Conservation (phyloP, 2,329 filamentous ascomycete species). For the Penicillium thymicola region DNA sequence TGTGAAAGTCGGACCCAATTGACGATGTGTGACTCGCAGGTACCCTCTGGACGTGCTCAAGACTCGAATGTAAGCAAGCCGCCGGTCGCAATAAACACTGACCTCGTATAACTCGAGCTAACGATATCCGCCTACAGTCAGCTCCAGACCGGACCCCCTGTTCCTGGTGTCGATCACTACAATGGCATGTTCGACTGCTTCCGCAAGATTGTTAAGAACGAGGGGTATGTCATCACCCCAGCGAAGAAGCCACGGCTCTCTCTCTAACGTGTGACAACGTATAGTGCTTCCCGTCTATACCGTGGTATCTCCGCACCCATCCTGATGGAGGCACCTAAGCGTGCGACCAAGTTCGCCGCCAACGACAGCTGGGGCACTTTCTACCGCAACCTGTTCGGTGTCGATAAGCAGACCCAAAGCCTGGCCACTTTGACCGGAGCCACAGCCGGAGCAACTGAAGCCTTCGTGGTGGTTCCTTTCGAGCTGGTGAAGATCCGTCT, state of each 20-base stretch:
- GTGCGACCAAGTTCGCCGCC: slow-evolving; percentile 97
- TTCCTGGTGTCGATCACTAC: slow-evolving; percentile 74
- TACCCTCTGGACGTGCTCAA: slow-evolving; percentile 99
- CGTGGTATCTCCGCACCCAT: slow-evolving; percentile 94
- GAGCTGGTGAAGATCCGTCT: slow-evolving; percentile 98
- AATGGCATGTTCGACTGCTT: slow-evolving; percentile 98
- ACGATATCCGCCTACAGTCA: slow-evolving; percentile 56
- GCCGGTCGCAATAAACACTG: slow-evolving; percentile 10
- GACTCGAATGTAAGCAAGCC: slow-evolving; percentile 76
- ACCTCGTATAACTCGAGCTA: slow-evolving; percentile 3
- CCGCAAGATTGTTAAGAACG: slow-evolving; percentile 90
- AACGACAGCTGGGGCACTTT: slow-evolving; percentile 98
- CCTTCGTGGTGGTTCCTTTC: slow-evolving; percentile 96
- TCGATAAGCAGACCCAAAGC: slow-evolving; percentile 82
- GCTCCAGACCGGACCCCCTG: slow-evolving; percentile 71
- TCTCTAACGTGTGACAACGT: not conserved
- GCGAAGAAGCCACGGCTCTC: not conserved
- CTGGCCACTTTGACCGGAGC: slow-evolving; percentile 92
- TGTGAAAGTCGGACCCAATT: not conserved
- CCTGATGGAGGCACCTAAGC: slow-evolving; percentile 94
- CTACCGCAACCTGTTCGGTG: slow-evolving; percentile 83
- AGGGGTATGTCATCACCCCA: slow-evolving; percentile 63
- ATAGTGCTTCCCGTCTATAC: slow-evolving; percentile 82
- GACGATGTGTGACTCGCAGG: slow-evolving; percentile 52
- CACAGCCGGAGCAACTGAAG: slow-evolving; percentile 89